A percentile compares a stretch with the other conserved stretches of the same genome.
Evolutionary conservation across 2,329 filamentous ascomycete species (phyloP).

Genomic region (Elsinoe ampelina): DNA sequence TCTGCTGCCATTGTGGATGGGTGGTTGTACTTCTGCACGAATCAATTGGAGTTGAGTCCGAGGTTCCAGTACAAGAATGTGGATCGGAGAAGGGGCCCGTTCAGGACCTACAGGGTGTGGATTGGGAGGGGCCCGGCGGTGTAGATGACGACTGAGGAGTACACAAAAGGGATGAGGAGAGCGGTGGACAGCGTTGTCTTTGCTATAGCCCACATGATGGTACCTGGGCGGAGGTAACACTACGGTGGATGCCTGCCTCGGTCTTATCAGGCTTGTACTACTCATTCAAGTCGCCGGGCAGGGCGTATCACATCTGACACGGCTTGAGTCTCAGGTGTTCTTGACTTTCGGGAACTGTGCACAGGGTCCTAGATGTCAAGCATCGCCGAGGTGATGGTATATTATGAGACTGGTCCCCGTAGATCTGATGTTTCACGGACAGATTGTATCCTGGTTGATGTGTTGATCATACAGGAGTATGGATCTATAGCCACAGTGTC

Average conservation of each 20-base stretch:
- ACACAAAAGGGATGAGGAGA: not conserved
- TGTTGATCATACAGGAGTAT: not conserved
- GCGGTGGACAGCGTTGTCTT: too few relatives aligned
- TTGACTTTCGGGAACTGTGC: not conserved
- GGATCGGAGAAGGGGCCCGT: slow-evolving; percentile 30
- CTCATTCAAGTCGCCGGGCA: not conserved
- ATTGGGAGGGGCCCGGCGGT: slow-evolving; percentile 30
- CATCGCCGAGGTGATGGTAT: not conserved
- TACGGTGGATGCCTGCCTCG: not conserved
- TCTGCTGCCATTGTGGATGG: slow-evolving; percentile 33
- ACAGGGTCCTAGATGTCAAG: not conserved
- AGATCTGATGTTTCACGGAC: not conserved
- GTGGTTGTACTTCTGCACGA: slow-evolving; percentile 36
- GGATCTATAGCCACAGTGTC: too few relatives aligned
- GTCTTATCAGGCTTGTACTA: not conserved
- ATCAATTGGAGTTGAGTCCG: slow-evolving; percentile 32
- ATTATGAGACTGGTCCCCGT: not conserved
- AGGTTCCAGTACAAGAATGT: slow-evolving; percentile 32
- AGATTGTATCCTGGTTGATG: not conserved
- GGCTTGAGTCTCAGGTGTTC: not conserved
- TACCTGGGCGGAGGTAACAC: too few relatives aligned
- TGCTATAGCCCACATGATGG: too few relatives aligned
- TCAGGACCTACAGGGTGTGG: slow-evolving; percentile 29
- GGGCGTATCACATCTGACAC: not conserved
- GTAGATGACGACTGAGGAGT: slow-evolving; percentile 18